Evolutionary conservation across 2,329 filamentous ascomycete genomes (phyloP), one percentile per base, ranked within the genome.

Genomic region (Paecilomyces variotii): DNA sequence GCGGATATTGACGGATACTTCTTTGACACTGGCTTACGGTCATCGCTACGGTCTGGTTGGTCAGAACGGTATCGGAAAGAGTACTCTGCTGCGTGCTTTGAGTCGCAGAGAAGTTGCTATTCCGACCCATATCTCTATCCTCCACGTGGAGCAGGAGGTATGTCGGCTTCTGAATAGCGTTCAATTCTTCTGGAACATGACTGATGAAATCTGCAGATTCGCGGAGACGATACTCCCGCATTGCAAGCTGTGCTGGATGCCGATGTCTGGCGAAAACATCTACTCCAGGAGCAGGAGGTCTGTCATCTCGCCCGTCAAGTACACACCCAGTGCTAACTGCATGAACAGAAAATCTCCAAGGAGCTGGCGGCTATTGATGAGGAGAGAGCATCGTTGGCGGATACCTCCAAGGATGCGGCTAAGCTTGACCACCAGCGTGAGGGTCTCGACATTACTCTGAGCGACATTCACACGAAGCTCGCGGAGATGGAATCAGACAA

Each of bases 401-500:
- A 97, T 71, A 97, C 93, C 0, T 95, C 93, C 25, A 86, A 86
- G 61, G 93, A 97, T 78, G 93, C 93, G 12, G 87, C 86, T 49
- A 89, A 83, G 70, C 80, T 97, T 27, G 93, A 97, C 72, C 84
- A 85, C 59, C 91, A 97, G 67, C 87, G 91, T 62, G 94, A 97
- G 74, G 90, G 90, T 50, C 85, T 96, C 56, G 94, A 99, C 71
- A 87, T 87, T 62, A 96, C 94, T 45, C 82, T 99, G 53, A 91
- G 88, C 65, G 94, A 99, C 70, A 87, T 99, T 55, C 91, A 99
- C 71, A 76, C 82, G 60, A 99, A 99, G 76, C 82, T 99, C 60
- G 85, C 92, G 24, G 94, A 99, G 76, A 99, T 99, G 94, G 94
- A 99, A 72, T 97, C 94, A 0, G 94, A 99, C 79, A 97, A 97